Percentiles rank a stretch among this genome's conserved stretches.
Evolutionary conservation across 2,329 filamentous ascomycete species (phyloP).

Genomic region (Fusarium verrucosum): DNA sequence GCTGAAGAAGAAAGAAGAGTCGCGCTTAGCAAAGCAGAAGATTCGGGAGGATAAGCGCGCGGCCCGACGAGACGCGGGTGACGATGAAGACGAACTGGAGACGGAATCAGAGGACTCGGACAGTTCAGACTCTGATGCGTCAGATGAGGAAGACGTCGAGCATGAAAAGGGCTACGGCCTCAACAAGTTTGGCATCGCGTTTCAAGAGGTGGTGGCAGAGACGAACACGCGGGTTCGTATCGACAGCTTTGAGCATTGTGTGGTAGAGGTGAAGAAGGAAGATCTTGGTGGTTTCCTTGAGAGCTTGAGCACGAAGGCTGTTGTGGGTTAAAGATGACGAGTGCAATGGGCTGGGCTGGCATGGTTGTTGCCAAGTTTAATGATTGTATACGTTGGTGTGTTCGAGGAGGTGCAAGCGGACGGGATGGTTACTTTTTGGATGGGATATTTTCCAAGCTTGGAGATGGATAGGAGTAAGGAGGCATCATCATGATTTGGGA

Average conservation of each 20-base stretch:
- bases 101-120: conserved; percentile 57
- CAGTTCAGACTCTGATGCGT: conserved; percentile 55
- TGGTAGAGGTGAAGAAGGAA: conserved; percentile 97
- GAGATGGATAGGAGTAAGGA: conserved; percentile 26
- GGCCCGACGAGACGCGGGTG: conserved; percentile 59
- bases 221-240: conserved; percentile 90
- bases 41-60: conserved; percentile 69
- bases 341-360: background rate
- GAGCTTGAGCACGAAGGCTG: conserved; percentile 88
- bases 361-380: background rate
- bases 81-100: conserved; percentile 60
- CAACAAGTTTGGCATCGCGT: conserved; percentile 93
- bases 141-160: conserved; percentile 62
- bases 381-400: conserved; percentile 17
- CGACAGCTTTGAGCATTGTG: conserved; percentile 96
- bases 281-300: conserved; percentile 92
- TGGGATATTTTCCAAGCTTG: conserved; percentile 19
- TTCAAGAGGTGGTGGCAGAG: conserved; percentile 92
- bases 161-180: conserved; percentile 74
- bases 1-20: conserved; percentile 68
- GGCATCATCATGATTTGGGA: conserved; percentile 36
- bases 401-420: conserved; percentile 11
- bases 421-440: conserved; percentile 11
- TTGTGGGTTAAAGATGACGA: conserved; percentile 70
- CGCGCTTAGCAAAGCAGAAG: conserved; percentile 64